Evolutionary conservation across 805 yeast species (phyloP).

Genomic region (Barnettozyma pratensis): DNA sequence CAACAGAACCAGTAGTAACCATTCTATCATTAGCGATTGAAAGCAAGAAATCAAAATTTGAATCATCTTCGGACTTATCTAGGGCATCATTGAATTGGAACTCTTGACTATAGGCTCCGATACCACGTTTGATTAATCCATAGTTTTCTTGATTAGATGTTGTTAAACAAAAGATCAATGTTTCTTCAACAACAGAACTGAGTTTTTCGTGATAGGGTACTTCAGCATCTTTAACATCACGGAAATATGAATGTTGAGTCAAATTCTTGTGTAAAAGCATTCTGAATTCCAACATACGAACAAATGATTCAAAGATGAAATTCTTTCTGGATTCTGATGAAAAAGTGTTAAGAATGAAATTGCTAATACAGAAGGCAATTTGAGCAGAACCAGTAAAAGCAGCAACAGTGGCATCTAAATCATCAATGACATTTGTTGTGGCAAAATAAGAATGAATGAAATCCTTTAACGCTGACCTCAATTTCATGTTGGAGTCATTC

Average conservation of each 20-base stretch:
- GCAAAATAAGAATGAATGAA: constrained; percentile 31
- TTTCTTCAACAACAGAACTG: constrained; percentile 42
- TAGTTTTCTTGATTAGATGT: constrained; percentile 48
- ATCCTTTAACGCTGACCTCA: constrained; percentile 32
- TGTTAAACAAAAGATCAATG: constrained; percentile 45
- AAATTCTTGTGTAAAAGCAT: constrained; percentile 25
- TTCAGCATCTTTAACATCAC: constrained; percentile 23
- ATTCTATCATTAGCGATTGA: constrained; percentile 47
- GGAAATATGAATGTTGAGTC: constrained; percentile 21
- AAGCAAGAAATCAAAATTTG: constrained; percentile 34
- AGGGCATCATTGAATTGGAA: constrained; percentile 12
- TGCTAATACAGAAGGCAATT: constrained; percentile 33
- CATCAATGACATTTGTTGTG: constrained; percentile 26
- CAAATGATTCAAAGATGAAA: constrained; percentile 33
- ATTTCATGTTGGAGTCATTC: constrained; percentile 29
- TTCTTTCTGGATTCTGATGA: constrained; percentile 29
- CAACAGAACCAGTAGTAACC: constrained; percentile 65
- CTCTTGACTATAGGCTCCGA: constrained; percentile 25
- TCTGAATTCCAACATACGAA: constrained; percentile 35
- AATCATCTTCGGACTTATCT: constrained; percentile 1
- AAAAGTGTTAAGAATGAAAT: constrained; percentile 27
- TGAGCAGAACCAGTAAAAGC: constrained; percentile 35
- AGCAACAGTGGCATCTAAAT: constrained; percentile 27
- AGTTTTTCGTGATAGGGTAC: constrained; percentile 28
- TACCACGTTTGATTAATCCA: constrained; percentile 38